Conservation (phyloP, 108 stramenopile species). For the Aurantiochytrium sp. region DNA sequence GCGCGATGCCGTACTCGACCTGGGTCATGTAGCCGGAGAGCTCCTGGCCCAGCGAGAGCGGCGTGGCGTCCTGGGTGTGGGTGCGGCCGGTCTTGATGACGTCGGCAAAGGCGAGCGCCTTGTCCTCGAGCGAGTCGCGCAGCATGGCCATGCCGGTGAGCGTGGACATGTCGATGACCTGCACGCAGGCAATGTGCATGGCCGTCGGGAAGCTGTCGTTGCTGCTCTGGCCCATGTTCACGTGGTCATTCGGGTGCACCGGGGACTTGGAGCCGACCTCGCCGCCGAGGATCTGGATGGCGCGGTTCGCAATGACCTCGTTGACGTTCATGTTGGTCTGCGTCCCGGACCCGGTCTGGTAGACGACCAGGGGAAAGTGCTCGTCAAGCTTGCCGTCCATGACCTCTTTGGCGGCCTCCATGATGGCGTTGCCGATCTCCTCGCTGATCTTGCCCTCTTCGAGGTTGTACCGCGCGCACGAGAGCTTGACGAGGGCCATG, state of each 20-base stretch:
- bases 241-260: conserved; percentile 96
- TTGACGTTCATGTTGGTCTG: conserved; percentile 99
- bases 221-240: conserved; percentile 89
- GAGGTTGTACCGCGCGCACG: conserved; percentile 77
- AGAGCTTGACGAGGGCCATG: conserved; percentile 86
- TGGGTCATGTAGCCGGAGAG: conserved; percentile 89
- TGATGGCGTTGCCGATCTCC: conserved; percentile 70
- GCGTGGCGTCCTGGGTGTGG: conserved; percentile 96
- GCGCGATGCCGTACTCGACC: conserved; percentile 77
- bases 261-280: conserved; percentile 77
- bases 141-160: conserved; percentile 72
- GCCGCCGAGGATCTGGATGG: conserved; percentile 87
- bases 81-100: conserved; percentile 97
- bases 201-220: conserved; percentile 96
- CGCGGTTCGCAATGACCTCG: conserved; percentile 92
- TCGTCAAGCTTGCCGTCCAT: conserved; percentile 79
- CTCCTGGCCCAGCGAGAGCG: conserved; percentile 95
- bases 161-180: conserved; percentile 64
- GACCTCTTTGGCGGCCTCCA: conserved; percentile 81
- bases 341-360: conserved; percentile 92
- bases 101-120: conserved; percentile 66
- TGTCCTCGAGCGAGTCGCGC: conserved; percentile 63
- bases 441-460: conserved; percentile 63
- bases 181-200: conserved; percentile 83
- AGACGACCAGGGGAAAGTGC: conserved; percentile 92